Percentiles rank a stretch among this genome's conserved stretches.
phyloP scores from a whole-genome alignment of 2,329 filamentous ascomycete genomes.

The Hypoxylon sp. region DNA sequence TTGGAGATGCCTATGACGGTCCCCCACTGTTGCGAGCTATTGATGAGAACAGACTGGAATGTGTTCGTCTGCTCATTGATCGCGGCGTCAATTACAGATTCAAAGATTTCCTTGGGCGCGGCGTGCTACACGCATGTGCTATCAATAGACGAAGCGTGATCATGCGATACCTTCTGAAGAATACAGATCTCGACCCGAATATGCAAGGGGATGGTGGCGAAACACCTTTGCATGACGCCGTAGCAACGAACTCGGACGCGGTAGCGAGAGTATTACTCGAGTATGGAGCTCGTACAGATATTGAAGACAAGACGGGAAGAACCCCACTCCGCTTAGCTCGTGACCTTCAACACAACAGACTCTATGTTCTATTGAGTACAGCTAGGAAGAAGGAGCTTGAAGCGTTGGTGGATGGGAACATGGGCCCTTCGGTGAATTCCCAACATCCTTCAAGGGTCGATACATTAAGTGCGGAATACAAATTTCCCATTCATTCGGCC shows the following conservation, averaged over 20 bases:
- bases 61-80: conserved; percentile 5
- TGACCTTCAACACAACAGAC: conserved; percentile 2
- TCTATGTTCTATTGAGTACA: neutral
- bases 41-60: conserved; percentile 3
- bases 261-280: conserved; percentile 8
- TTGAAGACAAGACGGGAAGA: conserved; percentile 4
- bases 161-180: neutral
- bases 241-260: neutral
- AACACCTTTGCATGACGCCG: conserved; percentile 5
- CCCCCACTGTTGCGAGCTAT: neutral
- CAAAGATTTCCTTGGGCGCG: conserved; percentile 10
- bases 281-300: conserved; percentile 8
- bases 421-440: neutral
- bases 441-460: neutral
- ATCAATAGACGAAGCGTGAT: conserved; percentile 3
- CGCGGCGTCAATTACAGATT: conserved; percentile 1
- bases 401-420: no score
- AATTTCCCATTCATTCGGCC: conserved; percentile 5
- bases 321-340: conserved; percentile 6
- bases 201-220: conserved; percentile 6
- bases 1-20: neutral
- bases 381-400: conserved; percentile 6
- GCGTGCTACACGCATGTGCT: conserved; percentile 9
- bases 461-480: conserved; percentile 4
- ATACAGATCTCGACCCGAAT: conserved; percentile 6